Conservation (phyloP, 805 yeast species). For the Kodamaea neixiangensis region DNA sequence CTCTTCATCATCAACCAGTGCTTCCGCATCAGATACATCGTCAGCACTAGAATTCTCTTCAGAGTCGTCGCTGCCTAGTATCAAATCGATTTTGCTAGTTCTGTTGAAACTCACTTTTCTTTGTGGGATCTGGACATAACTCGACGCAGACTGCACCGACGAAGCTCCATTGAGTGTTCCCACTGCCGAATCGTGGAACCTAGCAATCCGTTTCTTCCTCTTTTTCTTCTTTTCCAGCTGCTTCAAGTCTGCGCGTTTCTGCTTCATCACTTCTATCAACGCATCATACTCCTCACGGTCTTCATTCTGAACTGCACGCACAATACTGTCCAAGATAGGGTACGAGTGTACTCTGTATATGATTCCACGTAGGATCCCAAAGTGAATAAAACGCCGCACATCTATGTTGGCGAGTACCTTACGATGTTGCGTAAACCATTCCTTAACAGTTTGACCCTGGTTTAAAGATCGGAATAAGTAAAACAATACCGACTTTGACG, state of each 20-base stretch:
- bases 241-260: conserved; percentile 7
- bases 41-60: conserved; percentile 12
- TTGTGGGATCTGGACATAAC: conserved; percentile 8
- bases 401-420: conserved; percentile 66
- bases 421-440: conserved; percentile 77
- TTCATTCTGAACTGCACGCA: conserved; percentile 37
- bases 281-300: conserved; percentile 19
- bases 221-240: conserved; percentile 3
- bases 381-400: conserved; percentile 78
- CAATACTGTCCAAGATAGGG: conserved; percentile 56
- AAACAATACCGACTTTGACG: conserved; percentile 68
- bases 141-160: neutral
- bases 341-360: conserved; percentile 79
- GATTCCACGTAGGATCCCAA: conserved; percentile 81
- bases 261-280: conserved; percentile 17
- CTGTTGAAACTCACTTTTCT: conserved; percentile 38
- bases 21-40: conserved; percentile 13
- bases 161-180: neutral
- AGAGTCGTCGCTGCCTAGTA: conserved; percentile 13
- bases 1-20: conserved; percentile 11
- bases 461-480: conserved; percentile 74
- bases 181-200: neutral
- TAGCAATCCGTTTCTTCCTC: neutral
- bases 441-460: conserved; percentile 73
- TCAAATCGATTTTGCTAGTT: conserved; percentile 14